phyloP scores from a whole-genome alignment of 495 filamentous ascomycete species.

The Lepidopterella palustris region DNA sequence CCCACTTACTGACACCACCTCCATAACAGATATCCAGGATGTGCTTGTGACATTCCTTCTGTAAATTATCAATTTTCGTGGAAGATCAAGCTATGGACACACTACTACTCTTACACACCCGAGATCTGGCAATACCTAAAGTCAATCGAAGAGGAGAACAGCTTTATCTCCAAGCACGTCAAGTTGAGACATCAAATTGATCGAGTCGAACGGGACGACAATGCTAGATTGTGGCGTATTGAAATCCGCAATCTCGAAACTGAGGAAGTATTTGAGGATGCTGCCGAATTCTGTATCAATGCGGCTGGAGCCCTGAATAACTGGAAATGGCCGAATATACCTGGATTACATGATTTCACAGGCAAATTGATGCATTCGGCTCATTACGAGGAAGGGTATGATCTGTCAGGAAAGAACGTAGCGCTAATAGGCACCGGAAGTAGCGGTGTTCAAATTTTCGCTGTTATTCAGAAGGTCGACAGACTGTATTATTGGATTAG shows the following conservation, averaged over 20 bases:
- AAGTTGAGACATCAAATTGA: constrained; percentile 35
- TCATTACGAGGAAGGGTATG: constrained; percentile 34
- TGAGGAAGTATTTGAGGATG: constrained; percentile 32
- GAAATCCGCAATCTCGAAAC: constrained; percentile 30
- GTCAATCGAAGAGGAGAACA: constrained; percentile 38
- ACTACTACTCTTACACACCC: constrained; percentile 39
- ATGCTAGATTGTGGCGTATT: constrained; percentile 32
- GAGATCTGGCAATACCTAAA: constrained; percentile 42
- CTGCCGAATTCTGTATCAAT: constrained; percentile 38
- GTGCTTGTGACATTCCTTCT: constrained; percentile 37
- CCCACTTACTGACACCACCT: neutral
- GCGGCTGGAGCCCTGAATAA: constrained; percentile 39
- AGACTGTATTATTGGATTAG: constrained; percentile 36
- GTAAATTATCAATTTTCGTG: constrained; percentile 39
- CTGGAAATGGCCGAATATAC: constrained; percentile 36
- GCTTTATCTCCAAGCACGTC: constrained; percentile 37
- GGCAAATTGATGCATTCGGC: constrained; percentile 40
- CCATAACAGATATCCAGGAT: constrained; percentile 25
- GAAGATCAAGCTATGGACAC: constrained; percentile 41
- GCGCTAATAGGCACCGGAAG: constrained; percentile 37
- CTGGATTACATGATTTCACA: constrained; percentile 32
- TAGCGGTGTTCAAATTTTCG: constrained; percentile 38
- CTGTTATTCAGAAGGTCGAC: constrained; percentile 31
- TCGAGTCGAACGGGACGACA: constrained; percentile 31
- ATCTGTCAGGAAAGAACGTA: constrained; percentile 35